Evolutionary conservation across 1,284 basidiomycete species (phyloP).

Genomic region (Irpex sp.): DNA sequence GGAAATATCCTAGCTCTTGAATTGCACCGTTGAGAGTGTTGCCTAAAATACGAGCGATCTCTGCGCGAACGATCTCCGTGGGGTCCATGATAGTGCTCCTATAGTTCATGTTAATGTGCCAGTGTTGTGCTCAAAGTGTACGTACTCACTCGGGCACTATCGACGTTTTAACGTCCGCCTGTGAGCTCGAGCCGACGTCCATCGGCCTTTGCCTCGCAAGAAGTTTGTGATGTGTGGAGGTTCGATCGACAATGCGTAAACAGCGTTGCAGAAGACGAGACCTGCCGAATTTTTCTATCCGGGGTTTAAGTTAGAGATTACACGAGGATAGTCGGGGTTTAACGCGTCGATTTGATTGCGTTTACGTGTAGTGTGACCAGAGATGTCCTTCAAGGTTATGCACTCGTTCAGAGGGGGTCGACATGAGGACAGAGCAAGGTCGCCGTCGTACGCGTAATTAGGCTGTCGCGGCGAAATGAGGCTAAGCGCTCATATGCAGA

Average conservation of each 20-base stretch:
- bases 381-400: background rate
- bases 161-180: background rate
- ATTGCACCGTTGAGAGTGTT: background rate
- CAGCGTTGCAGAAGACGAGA: too few species aligned
- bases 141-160: background rate
- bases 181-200: background rate
- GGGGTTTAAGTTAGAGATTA: background rate
- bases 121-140: background rate
- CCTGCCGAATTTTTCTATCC: too few species aligned
- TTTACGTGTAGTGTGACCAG: background rate
- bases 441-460: background rate
- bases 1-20: slow-evolving; percentile 1
- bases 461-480: background rate
- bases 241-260: background rate
- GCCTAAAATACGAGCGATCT: background rate
- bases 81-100: background rate
- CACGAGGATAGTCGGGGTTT: too few species aligned
- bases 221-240: background rate
- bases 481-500: background rate
- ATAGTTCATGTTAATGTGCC: too few species aligned
- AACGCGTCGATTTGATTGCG: background rate
- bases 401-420: background rate
- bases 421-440: background rate
- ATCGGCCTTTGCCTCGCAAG: background rate
- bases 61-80: background rate